Evolutionary conservation across 2,329 filamentous ascomycete species (phyloP).

Genomic region (Penicillium sp.): DNA sequence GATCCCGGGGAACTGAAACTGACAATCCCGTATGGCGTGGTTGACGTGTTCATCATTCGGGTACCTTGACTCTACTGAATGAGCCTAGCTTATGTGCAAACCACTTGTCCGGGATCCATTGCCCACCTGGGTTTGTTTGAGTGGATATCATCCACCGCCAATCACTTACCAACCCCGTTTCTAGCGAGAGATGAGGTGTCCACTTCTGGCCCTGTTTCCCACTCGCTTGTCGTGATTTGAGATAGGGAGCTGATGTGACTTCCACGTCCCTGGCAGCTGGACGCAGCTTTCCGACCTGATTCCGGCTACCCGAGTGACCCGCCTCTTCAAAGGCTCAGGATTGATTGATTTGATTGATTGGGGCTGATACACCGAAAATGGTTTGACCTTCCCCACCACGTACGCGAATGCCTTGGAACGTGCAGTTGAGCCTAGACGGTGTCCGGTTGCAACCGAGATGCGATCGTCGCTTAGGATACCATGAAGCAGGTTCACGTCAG

Average conservation of each 20-base stretch:
- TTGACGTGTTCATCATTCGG: not conserved
- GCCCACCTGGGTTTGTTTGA: not conserved
- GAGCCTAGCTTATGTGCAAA: not conserved
- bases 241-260: not conserved
- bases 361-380: not conserved
- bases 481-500: not conserved
- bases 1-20: too few species aligned
- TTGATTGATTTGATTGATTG: slow-evolving; percentile 7
- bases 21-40: not conserved
- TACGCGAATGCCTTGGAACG: not conserved
- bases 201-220: not conserved
- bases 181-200: not conserved
- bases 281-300: not conserved
- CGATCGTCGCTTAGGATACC: not conserved
- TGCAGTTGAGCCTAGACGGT: not conserved
- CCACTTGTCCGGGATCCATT: not conserved
- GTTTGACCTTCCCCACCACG: not conserved
- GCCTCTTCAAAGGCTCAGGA: not conserved
- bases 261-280: not conserved
- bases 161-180: slow-evolving; percentile 6
- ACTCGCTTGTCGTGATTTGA: not conserved
- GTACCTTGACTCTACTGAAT: not conserved
- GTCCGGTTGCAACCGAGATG: not conserved
- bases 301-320: not conserved
- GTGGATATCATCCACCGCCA: not conserved